A percentile compares a stretch with the other conserved stretches of the same genome.
These are phyloP conservation scores for Trichosanthes truncata DNA, from an alignment of 306 rosid genomes.

Conservation along the genomic window DNA sequence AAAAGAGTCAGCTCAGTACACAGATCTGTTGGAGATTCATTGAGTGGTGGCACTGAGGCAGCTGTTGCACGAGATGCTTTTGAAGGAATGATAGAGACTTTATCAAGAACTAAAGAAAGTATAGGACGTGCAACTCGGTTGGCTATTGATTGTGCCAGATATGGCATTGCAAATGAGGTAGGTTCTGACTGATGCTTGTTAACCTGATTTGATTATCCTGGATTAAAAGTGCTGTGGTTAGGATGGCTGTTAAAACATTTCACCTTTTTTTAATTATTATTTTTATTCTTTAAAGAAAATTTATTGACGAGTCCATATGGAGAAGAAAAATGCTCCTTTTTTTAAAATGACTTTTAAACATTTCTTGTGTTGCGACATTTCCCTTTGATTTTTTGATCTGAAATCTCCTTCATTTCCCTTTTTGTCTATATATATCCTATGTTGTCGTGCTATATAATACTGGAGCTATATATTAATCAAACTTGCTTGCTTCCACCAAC, in stretches of 20 bases:
- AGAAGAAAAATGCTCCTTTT: not conserved
- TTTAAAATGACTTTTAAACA: not conserved
- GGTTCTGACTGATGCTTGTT: slow-evolving; percentile 1
- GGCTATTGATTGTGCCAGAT: slow-evolving; percentile 97
- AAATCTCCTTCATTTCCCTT: not conserved
- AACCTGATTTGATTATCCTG: not conserved
- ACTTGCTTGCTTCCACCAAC: not conserved
- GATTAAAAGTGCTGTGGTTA: not conserved
- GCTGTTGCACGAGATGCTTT: slow-evolving; percentile 99
- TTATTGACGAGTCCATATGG: not conserved
- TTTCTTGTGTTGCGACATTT: not conserved
- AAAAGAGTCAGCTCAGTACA: slow-evolving; percentile 64
- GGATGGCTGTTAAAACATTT: not conserved
- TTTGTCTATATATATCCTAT: not conserved
- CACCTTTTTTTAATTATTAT: not conserved
- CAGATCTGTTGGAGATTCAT: slow-evolving; percentile 56
- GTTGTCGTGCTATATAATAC: not conserved
- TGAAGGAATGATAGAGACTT: slow-evolving; percentile 99
- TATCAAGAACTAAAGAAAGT: slow-evolving; percentile 98
- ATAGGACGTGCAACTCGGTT: slow-evolving; percentile 99
- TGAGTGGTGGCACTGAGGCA: slow-evolving; percentile 98
- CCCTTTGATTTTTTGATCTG: not conserved
- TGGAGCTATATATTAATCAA: not conserved
- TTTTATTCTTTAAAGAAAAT: not conserved
- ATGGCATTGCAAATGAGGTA: slow-evolving; percentile 98